These are phyloP conservation scores for Teunomyces lycoperdinae DNA, from an alignment of 805 yeast species.

Conservation along the genomic window DNA sequence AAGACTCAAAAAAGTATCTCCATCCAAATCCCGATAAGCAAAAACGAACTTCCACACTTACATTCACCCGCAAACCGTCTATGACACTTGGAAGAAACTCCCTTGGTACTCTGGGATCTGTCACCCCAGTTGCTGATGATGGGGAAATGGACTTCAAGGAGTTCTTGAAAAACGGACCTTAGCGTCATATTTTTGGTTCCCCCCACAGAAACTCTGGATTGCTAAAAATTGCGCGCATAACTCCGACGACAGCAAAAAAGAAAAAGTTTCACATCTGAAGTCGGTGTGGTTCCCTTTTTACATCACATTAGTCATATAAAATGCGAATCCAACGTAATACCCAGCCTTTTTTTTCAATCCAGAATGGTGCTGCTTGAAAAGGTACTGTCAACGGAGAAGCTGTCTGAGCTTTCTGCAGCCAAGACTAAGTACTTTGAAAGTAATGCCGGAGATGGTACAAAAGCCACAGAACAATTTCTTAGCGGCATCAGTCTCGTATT, in stretches of 20 bases:
- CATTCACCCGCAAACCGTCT: neutral
- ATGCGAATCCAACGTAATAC: neutral
- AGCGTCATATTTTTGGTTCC: too few species aligned
- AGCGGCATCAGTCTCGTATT: conserved; percentile 25
- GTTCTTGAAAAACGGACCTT: conserved; percentile 43
- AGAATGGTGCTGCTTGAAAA: neutral
- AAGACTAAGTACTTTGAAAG: conserved; percentile 26
- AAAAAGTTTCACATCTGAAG: neutral
- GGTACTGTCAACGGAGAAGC: neutral
- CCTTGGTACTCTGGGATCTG: neutral
- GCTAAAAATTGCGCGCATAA: neutral
- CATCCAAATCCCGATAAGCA: neutral
- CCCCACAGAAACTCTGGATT: neutral
- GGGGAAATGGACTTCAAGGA: conserved; percentile 47
- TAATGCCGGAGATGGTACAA: conserved; percentile 43
- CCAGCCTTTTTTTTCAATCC: neutral
- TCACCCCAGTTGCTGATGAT: conserved; percentile 14
- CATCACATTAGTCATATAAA: neutral
- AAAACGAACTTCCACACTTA: neutral
- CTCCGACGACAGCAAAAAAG: neutral
- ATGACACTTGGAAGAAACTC: neutral
- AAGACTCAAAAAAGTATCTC: conserved; percentile 13
- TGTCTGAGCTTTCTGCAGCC: neutral
- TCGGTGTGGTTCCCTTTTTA: neutral
- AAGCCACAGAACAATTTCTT: conserved; percentile 33